Evolutionary conservation across 164 flowering plant genomes (phyloP), one percentile per base, ranked within the genome.

Genomic region (Nymphaea colorata): DNA sequence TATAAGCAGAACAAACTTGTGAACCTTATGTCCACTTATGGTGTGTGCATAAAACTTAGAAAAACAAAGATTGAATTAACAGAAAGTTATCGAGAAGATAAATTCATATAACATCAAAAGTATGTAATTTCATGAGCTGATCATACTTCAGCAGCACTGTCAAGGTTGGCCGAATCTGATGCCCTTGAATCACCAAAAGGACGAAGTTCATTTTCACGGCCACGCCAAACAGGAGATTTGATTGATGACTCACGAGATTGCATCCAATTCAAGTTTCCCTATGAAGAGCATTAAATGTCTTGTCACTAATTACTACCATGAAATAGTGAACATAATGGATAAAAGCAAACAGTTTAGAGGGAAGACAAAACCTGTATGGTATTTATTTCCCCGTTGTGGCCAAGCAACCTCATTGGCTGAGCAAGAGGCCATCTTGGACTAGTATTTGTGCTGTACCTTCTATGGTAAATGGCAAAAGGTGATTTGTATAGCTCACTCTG

Each of bases 231-330:
- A 69, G 97, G 83, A 57, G 99, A 89, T 65, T 84, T 85, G 71
- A 95, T 74, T 64, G 95, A 85, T 57, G 86, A 16, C 79, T 95
- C 98, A 67, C 99, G 90, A 72, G 99, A 92, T 82, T 82, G 94
- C 99, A 95, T 95, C 99, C 99, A 95, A 72, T 95, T 95, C 81
- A 95, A 90, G 78, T 95, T 95, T 11, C 99, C 99, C 99, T 95
- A 78, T 67, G 79, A 5, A 45, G 5, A 10, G 2, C 7, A 45
- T 5, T 10, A 45, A 45, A 45, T 5, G 10, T 45, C 53, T 25
- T 25, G 36, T 25, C 36, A 25, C 36, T 25, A 25, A 25, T 25
- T 25, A 25, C 36, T 25, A 25, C 5, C 10, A 10, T 45, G 53
- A 5, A 5, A 45, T 45, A 45, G 53, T 45, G 53, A 45, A 45